phyloP scores from a whole-genome alignment of 495 filamentous ascomycete species.

The Aspergillus baeticus region DNA sequence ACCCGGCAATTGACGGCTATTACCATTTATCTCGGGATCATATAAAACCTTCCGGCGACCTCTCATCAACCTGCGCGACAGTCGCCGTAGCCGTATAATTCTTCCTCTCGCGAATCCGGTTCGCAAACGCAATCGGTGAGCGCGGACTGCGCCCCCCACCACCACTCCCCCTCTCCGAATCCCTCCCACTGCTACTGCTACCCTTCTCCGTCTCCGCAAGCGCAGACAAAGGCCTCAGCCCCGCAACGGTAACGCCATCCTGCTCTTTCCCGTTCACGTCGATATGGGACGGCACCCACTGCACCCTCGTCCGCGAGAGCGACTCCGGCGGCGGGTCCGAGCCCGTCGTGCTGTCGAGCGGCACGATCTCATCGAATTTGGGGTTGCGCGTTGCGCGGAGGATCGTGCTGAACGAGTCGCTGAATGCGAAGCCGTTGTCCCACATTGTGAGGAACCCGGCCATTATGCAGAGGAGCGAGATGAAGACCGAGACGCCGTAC shows the following conservation, averaged over 20 bases:
- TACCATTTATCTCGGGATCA: not conserved
- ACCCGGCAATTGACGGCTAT: too few species aligned
- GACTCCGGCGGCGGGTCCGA: not conserved
- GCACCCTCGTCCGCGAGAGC: not conserved
- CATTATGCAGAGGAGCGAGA: slow-evolving; percentile 5
- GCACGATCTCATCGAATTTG: slow-evolving; percentile 6
- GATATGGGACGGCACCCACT: too few species aligned
- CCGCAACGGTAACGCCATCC: not conserved
- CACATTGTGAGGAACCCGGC: slow-evolving; percentile 4
- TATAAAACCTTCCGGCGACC: not conserved
- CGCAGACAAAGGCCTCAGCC: not conserved
- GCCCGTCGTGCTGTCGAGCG: not conserved
- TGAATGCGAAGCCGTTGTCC: slow-evolving; percentile 3
- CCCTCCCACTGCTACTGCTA: too few species aligned
- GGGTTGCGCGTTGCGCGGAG: slow-evolving; percentile 3
- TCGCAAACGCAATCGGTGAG: not conserved
- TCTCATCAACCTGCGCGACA: not conserved
- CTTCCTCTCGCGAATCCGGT: slow-evolving; percentile 2
- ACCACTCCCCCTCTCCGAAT: too few species aligned
- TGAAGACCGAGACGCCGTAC: slow-evolving; percentile 7
- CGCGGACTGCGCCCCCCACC: not conserved
- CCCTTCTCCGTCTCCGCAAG: not conserved
- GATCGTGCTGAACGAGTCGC: slow-evolving; percentile 1
- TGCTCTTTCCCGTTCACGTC: not conserved
- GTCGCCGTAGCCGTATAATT: not conserved